phyloP scores from a whole-genome alignment of 257 asterid species.

The Voacanga thouarsii region DNA sequence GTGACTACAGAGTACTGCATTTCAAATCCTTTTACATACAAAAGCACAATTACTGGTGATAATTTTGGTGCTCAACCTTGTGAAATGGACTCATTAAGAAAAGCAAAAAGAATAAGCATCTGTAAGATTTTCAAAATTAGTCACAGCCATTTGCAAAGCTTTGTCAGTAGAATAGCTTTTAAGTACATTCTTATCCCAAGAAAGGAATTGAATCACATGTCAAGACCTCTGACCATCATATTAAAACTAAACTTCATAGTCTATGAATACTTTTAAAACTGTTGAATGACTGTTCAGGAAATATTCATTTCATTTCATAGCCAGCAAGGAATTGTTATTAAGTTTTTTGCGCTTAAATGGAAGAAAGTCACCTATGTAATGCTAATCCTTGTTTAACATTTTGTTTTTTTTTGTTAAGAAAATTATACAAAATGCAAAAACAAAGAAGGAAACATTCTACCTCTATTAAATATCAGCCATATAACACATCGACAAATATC shows the following conservation, averaged over 20 bases:
- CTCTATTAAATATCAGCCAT: neutral
- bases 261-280: too few relatives aligned
- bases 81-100: too few relatives aligned
- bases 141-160: neutral
- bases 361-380: neutral
- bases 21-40: too few relatives aligned
- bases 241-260: neutral
- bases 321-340: neutral
- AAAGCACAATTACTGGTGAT: too few relatives aligned
- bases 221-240: neutral
- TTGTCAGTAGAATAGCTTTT: neutral
- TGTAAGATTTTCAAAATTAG: neutral
- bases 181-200: neutral
- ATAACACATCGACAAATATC: neutral
- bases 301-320: neutral
- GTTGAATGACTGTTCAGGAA: neutral
- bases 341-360: neutral
- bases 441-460: too few relatives aligned
- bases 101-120: neutral
- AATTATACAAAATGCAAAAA: neutral
- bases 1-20: too few relatives aligned
- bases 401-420: neutral
- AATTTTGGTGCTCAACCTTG: too few relatives aligned
- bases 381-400: neutral
- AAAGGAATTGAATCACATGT: neutral